Base-by-base conservation (phyloP, 345 rosid species). In the Corymbia maculata region DNA sequence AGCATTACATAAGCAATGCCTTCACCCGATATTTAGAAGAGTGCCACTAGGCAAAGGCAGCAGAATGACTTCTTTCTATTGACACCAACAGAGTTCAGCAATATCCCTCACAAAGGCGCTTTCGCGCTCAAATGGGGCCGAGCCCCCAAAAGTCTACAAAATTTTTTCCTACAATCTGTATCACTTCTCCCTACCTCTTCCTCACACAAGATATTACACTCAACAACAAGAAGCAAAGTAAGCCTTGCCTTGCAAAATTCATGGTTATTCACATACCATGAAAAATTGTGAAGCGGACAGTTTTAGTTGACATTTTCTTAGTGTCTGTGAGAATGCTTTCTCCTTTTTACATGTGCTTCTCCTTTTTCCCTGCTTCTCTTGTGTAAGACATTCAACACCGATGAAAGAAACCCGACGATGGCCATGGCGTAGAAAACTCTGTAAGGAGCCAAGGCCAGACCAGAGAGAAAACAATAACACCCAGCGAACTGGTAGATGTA, bases 241-340 rank as follows among this genome's bases (percentile, higher is more conserved):
- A 75, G 84, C 49, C 49, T 42, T 5, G 84, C 87, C 45, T 55
- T 10, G 42, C 87, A 57, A 86, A 52, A 86, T 44, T 86, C 87
- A 22, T 55, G 50, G 70, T 61, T 13, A 45, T 51, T 51, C 17
- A 55, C 22, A 64, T 79, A 26, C 68, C 79, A 4, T 9, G 45
- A 14, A 12, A 80, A 53, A 79, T 50, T 11, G 13, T 26, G 7
- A 45, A 32, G 59, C 85, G 28, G 32, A 45, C 44, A 61, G 49
- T 51, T 75, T 47, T 51, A 59, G 42, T 17, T 28, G 89, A 85
- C 80, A 16, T 24, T 87, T 52, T 26, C 51, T 93, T 90, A 98
- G 91, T 93, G 98, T 92, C 93, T 93, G 93, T 96, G 99, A 89
- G 95, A 95, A 91, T 94, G 98, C 89, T 94, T 94, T 90, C 93